Percentiles rank a stretch among this genome's conserved stretches.
Conservation (phyloP, 75 land plant species). For the Sequoiadendron giganteum region DNA sequence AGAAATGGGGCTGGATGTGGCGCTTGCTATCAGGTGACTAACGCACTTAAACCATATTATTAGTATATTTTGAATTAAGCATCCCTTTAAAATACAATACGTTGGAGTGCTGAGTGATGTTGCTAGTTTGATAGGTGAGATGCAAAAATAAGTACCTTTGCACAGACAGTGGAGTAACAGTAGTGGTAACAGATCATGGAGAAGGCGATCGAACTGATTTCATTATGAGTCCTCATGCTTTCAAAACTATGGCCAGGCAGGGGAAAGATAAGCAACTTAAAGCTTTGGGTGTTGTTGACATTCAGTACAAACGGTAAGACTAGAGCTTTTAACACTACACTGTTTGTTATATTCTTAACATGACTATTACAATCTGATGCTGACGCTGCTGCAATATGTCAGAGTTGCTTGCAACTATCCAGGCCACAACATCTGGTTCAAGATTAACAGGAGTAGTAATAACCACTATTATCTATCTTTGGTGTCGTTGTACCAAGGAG, state of each 20-base stretch:
- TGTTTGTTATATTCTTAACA: neutral
- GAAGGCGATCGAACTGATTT: conserved; percentile 46
- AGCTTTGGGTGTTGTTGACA: conserved; percentile 48
- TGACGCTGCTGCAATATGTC: neutral
- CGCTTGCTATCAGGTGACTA: conserved; percentile 39
- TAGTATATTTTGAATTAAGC: no score
- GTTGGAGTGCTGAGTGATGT: no score
- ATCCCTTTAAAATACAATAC: no score
- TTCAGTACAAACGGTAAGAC: conserved; percentile 32
- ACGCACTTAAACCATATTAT: no score
- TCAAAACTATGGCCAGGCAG: conserved; percentile 28
- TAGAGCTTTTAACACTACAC: no score
- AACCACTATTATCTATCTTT: conserved; percentile 43
- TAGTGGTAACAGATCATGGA: conserved; percentile 55
- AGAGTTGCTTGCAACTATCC: conserved; percentile 33
- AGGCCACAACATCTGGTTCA: conserved; percentile 24
- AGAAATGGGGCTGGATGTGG: conserved; percentile 51
- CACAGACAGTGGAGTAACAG: conserved; percentile 27
- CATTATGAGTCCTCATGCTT: conserved; percentile 42
- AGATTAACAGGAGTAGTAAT: conserved; percentile 38
- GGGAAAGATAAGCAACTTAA: conserved; percentile 22
- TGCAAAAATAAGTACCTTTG: conserved; percentile 25
- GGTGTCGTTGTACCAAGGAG: conserved; percentile 25
- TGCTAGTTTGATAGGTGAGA: conserved; percentile 5
- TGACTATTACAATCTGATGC: neutral